These are phyloP conservation scores for Cercospora sojina DNA, from an alignment of 2,329 filamentous ascomycete genomes.

Conservation along the genomic window DNA sequence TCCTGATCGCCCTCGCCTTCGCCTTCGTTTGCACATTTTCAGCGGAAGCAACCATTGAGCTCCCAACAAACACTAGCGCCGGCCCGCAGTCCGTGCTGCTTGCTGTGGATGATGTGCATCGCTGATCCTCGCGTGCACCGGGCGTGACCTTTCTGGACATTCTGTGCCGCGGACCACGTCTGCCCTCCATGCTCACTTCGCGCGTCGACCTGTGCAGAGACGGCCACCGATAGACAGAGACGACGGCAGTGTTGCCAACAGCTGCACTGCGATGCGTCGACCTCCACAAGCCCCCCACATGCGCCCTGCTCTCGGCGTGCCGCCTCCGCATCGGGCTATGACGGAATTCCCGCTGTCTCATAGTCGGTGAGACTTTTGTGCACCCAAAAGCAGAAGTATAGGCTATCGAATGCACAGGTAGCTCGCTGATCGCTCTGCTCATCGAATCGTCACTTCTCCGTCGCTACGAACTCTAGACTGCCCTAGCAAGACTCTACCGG, in stretches of 20 bases:
- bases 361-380: not conserved
- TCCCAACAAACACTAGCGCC: conserved; percentile 4
- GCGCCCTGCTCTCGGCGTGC: not conserved
- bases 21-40: not conserved
- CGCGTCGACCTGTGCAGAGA: not conserved
- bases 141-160: not conserved
- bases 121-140: not conserved
- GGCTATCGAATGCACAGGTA: not conserved
- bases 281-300: not conserved
- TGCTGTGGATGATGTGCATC: not conserved
- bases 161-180: not conserved
- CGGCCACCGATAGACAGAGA: not conserved
- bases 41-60: conserved; percentile 4
- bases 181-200: too few species aligned
- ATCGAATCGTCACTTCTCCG: not conserved
- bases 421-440: not conserved
- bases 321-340: not conserved
- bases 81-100: conserved; percentile 8
- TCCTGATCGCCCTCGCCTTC: not conserved
- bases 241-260: not conserved
- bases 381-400: not conserved
- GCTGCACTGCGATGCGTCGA: not conserved
- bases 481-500: not conserved
- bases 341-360: not conserved
- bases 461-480: not conserved